A percentile compares a stretch with the other conserved stretches of the same genome.
Conservation (phyloP, 2,329 filamentous ascomycete genomes). For the Oidium heveae region DNA sequence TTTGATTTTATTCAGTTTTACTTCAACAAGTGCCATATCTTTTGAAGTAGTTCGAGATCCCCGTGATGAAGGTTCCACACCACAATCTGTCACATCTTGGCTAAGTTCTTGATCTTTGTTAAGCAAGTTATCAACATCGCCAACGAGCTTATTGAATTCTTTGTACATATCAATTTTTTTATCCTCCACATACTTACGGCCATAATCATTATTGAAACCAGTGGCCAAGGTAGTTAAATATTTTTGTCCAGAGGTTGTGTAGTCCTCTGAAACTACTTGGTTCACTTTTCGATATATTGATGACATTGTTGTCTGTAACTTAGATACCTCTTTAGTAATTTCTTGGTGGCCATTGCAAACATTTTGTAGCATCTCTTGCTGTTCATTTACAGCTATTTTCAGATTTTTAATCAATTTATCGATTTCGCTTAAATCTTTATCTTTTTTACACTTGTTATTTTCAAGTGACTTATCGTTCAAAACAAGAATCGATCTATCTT, state of each 20-base stretch:
- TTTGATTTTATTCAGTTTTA: slow-evolving; percentile 82
- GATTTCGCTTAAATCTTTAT: slow-evolving; percentile 64
- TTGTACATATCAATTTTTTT: slow-evolving; percentile 70
- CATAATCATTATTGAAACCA: slow-evolving; percentile 48
- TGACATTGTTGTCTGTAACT: slow-evolving; percentile 11
- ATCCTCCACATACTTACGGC: slow-evolving; percentile 58
- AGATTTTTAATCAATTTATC: slow-evolving; percentile 68
- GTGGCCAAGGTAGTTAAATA: slow-evolving; percentile 24
- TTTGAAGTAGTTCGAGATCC: slow-evolving; percentile 77
- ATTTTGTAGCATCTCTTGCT: slow-evolving; percentile 55
- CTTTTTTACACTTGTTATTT: slow-evolving; percentile 90
- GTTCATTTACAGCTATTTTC: slow-evolving; percentile 59
- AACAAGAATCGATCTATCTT: no score
- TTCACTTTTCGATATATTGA: slow-evolving; percentile 6
- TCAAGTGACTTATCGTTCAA: no score
- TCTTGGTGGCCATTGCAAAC: slow-evolving; percentile 84
- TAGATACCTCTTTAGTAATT: slow-evolving; percentile 62
- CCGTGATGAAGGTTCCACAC: slow-evolving; percentile 70
- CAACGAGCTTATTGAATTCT: slow-evolving; percentile 77
- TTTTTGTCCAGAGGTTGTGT: slow-evolving; percentile 10
- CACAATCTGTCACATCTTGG: slow-evolving; percentile 84
- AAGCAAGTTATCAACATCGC: slow-evolving; percentile 86
- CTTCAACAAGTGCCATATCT: slow-evolving; percentile 53
- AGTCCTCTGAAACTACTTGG: slow-evolving; percentile 5
- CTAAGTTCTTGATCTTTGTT: slow-evolving; percentile 89